A percentile compares a stretch with the other conserved stretches of the same genome.
These are phyloP conservation scores for Coemansia sp. DNA, from an alignment of 371 early-diverging fungal species.

Conservation along the genomic window DNA sequence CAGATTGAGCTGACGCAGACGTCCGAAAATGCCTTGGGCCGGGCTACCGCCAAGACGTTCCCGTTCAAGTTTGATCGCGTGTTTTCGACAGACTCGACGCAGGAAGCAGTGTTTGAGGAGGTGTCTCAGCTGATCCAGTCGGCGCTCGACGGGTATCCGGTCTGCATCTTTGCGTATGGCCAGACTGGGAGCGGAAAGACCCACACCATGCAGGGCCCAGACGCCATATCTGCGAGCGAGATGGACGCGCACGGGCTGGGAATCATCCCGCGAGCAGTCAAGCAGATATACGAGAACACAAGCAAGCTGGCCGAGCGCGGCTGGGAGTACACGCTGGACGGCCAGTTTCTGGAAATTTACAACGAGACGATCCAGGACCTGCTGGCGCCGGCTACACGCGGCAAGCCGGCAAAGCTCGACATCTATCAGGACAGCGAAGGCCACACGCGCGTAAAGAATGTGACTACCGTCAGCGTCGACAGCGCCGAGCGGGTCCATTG, in stretches of 20 bases:
- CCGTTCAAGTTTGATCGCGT: slow-evolving; percentile 87
- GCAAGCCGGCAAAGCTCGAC: slow-evolving; percentile 65
- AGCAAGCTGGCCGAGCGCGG: slow-evolving; percentile 73
- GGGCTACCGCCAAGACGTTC: slow-evolving; percentile 55
- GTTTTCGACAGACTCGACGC: slow-evolving; percentile 70
- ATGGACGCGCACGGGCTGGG: slow-evolving; percentile 57
- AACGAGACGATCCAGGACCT: slow-evolving; percentile 94
- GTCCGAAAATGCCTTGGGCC: slow-evolving; percentile 48
- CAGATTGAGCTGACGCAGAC: slow-evolving; percentile 58
- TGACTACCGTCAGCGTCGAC: slow-evolving; percentile 63
- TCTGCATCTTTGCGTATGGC: slow-evolving; percentile 99
- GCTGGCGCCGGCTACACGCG: slow-evolving; percentile 51
- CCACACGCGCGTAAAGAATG: slow-evolving; percentile 77
- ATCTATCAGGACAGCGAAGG: slow-evolving; percentile 74
- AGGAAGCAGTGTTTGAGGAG: slow-evolving; percentile 90
- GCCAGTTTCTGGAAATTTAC: slow-evolving; percentile 94
- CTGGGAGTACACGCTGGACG: slow-evolving; percentile 86
- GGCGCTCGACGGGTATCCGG: slow-evolving; percentile 96
- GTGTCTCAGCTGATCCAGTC: slow-evolving; percentile 94
- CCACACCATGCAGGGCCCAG: slow-evolving; percentile 79
- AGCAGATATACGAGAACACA: slow-evolving; percentile 80
- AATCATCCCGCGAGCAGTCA: slow-evolving; percentile 89
- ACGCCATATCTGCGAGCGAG: slow-evolving; percentile 26
- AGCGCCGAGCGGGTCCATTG: slow-evolving; percentile 69
- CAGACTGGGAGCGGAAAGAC: slow-evolving; percentile 99